Evolutionary conservation across 1,139 yeast genomes (phyloP).

Genomic region (Kluyveromyces sp.): DNA sequence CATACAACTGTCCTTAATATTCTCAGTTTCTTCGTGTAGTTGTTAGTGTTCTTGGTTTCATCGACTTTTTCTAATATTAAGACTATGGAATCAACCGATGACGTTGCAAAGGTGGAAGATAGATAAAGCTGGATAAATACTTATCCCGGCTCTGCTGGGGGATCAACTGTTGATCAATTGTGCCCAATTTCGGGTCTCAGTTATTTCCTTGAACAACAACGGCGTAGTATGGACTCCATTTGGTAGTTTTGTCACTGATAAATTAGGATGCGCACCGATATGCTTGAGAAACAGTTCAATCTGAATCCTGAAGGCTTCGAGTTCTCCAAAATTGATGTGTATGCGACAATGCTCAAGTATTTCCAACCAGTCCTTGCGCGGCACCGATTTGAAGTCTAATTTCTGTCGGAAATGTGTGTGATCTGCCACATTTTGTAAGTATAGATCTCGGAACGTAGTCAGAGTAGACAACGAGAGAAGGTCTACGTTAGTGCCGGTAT

Average conservation of each 20-base stretch:
- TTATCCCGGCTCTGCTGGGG: neutral
- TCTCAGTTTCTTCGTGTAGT: too few relatives aligned
- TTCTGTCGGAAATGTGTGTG: neutral
- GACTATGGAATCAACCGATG: neutral
- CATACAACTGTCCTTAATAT: too few relatives aligned
- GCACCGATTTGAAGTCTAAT: neutral
- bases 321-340: slow-evolving; percentile 19
- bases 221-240: neutral
- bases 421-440: neutral
- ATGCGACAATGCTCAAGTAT: slow-evolving; percentile 14
- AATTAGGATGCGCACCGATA: slow-evolving; percentile 6
- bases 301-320: slow-evolving; percentile 20
- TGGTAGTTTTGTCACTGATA: slow-evolving; percentile 3
- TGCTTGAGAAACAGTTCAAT: slow-evolving; percentile 13
- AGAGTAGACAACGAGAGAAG: neutral
- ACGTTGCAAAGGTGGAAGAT: neutral
- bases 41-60: too few relatives aligned
- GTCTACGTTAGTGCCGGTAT: neutral
- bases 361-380: slow-evolving; percentile 13
- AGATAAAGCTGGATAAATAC: neutral
- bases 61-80: neutral
- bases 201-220: neutral
- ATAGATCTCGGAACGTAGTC: neutral
- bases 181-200: neutral
- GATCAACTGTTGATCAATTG: neutral